phyloP scores from a whole-genome alignment of 345 rosid species.

The Lagerstroemia speciosa region DNA sequence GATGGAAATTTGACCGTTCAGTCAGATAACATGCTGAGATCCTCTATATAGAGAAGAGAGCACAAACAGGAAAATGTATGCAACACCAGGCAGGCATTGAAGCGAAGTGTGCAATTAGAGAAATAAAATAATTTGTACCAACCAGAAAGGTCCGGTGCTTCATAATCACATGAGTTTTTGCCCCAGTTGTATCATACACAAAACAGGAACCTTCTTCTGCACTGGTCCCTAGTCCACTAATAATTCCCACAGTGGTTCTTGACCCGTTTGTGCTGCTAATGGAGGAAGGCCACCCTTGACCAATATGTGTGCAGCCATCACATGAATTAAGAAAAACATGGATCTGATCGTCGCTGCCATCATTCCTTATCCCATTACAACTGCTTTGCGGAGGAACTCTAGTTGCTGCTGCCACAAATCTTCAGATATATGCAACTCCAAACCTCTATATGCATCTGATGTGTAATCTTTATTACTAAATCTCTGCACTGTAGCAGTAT shows the following conservation, averaged over 20 bases:
- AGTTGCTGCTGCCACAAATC: slow-evolving; percentile 64
- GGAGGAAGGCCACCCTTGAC: slow-evolving; percentile 14
- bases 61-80: not conserved
- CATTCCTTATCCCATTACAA: slow-evolving; percentile 23
- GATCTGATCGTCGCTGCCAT: slow-evolving; percentile 54
- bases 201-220: slow-evolving; percentile 77
- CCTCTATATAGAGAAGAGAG: not conserved
- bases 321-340: slow-evolving; percentile 57
- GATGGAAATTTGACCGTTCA: not conserved
- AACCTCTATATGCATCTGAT: slow-evolving; percentile 75
- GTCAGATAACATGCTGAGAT: not conserved
- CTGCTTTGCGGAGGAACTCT: slow-evolving; percentile 56
- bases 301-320: slow-evolving; percentile 17
- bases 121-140: slow-evolving; percentile 22
- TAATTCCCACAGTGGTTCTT: slow-evolving; percentile 53
- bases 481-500: slow-evolving; percentile 19
- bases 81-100: slow-evolving; percentile 11
- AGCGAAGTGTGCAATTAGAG: slow-evolving; percentile 5
- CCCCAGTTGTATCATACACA: slow-evolving; percentile 62
- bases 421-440: slow-evolving; percentile 68
- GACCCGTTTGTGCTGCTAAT: slow-evolving; percentile 23
- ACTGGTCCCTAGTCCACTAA: slow-evolving; percentile 63
- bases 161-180: slow-evolving; percentile 76
- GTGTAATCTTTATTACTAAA: slow-evolving; percentile 18
- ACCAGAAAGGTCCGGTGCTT: slow-evolving; percentile 91